Evolutionary conservation across 352 stramenopile genomes (phyloP).

Genomic region (Blastocystis sp.): DNA sequence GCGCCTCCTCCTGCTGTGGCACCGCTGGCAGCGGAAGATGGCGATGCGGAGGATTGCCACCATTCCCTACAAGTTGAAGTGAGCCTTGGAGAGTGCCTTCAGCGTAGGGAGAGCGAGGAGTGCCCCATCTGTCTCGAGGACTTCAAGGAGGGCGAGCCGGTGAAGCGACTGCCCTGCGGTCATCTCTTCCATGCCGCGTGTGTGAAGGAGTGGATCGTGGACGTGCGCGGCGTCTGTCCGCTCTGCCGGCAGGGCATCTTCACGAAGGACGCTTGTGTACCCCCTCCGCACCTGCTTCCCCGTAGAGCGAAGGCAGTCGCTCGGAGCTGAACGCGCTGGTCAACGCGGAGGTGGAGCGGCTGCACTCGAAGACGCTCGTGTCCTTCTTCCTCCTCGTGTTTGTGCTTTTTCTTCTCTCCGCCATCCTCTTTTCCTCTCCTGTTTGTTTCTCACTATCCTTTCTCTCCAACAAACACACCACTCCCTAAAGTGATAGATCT

Average conservation of each 20-base stretch:
- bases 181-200: slow-evolving; percentile 42
- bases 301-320: slow-evolving; percentile 12
- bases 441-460: not conserved
- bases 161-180: slow-evolving; percentile 35
- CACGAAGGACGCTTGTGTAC: not conserved
- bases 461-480: slow-evolving; percentile 38
- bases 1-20: not conserved
- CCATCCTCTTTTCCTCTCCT: not conserved
- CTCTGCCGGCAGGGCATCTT: slow-evolving; percentile 43
- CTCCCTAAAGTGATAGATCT: slow-evolving; percentile 57
- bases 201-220: slow-evolving; percentile 44
- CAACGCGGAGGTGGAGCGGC: not conserved
- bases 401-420: slow-evolving; percentile 15
- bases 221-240: slow-evolving; percentile 38
- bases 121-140: slow-evolving; percentile 50
- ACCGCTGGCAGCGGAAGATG: not conserved
- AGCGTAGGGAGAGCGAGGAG: slow-evolving; percentile 1
- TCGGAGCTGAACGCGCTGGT: slow-evolving; percentile 38
- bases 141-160: slow-evolving; percentile 17
- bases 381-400: slow-evolving; percentile 39
- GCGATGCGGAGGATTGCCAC: slow-evolving; percentile 3
- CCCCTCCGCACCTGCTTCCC: not conserved
- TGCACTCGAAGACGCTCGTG: not conserved
- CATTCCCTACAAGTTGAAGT: not conserved
- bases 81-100: no score